Conservation (phyloP, 345 rosid species). For the Aquilaria malaccensis region DNA sequence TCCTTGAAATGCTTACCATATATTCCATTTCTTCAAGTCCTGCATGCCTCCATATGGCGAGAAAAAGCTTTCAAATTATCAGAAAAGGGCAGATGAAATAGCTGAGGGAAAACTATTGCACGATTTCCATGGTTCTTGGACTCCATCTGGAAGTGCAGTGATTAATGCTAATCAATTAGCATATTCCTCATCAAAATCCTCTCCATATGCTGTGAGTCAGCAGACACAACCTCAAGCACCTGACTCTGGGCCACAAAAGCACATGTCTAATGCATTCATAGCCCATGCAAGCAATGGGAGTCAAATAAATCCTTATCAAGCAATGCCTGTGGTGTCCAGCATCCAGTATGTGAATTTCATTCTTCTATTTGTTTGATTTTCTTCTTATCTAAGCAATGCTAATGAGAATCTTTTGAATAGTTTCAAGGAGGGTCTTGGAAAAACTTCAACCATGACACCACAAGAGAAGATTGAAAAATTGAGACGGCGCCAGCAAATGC, state of each 20-base stretch:
- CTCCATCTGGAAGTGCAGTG: constrained; percentile 29
- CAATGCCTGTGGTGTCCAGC: constrained; percentile 41
- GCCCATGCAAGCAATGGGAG: constrained; percentile 42
- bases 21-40: too few relatives aligned
- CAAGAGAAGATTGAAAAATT: constrained; percentile 90
- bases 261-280: constrained; percentile 35
- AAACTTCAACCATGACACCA: constrained; percentile 77
- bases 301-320: constrained; percentile 45
- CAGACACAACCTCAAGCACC: constrained; percentile 45
- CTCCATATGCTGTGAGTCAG: constrained; percentile 33
- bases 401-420: constrained; percentile 31
- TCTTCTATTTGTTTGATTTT: constrained; percentile 39
- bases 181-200: constrained; percentile 20
- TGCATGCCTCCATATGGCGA: constrained; percentile 41
- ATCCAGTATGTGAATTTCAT: constrained; percentile 37
- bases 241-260: constrained; percentile 43
- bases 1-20: too few relatives aligned
- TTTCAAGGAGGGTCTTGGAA: constrained; percentile 30
- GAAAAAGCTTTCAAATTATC: constrained; percentile 39
- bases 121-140: constrained; percentile 35
- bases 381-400: constrained; percentile 39
- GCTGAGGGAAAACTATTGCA: constrained; percentile 30
- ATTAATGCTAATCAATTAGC: constrained; percentile 36
- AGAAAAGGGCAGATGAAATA: constrained; percentile 32
- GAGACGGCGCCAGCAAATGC: constrained; percentile 92